A percentile compares a stretch with the other conserved stretches of the same genome.
Evolutionary conservation across 2,329 filamentous ascomycete genomes (phyloP).

Genomic region (Xylariomycetidae sp.): DNA sequence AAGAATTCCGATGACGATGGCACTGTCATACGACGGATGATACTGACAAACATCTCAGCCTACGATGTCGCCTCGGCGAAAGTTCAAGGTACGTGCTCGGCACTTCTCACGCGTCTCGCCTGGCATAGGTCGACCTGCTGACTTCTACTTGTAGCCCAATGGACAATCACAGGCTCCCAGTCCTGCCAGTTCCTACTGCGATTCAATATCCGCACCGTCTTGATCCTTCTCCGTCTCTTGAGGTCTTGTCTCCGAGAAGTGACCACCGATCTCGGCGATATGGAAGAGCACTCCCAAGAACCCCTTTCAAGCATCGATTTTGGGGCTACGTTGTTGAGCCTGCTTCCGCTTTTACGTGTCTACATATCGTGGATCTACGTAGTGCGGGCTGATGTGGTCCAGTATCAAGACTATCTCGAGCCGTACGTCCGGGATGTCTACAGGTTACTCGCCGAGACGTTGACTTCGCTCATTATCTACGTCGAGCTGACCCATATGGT

Average conservation of each 20-base stretch:
- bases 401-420: constrained; percentile 40
- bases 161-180: constrained; percentile 38
- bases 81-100: constrained; percentile 47
- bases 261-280: too few species aligned
- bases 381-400: constrained; percentile 40
- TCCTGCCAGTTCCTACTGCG: constrained; percentile 64
- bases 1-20: constrained; percentile 64
- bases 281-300: too few species aligned
- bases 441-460: constrained; percentile 38
- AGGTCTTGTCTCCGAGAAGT: constrained; percentile 62
- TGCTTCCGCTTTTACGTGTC: constrained; percentile 49
- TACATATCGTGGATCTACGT: constrained; percentile 51
- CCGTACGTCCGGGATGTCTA: constrained; percentile 42
- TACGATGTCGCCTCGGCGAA: constrained; percentile 66
- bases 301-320: constrained; percentile 26
- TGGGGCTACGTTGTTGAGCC: constrained; percentile 33
- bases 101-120: neutral
- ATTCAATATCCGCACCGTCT: constrained; percentile 75
- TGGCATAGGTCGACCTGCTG: constrained; percentile 12
- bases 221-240: constrained; percentile 65
- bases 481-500: constrained; percentile 31
- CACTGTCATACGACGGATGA: constrained; percentile 68
- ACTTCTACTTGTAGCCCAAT: constrained; percentile 34
- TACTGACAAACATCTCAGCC: constrained; percentile 80
- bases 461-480: constrained; percentile 46